Evolutionary conservation across 345 rosid genomes (phyloP), one percentile per base, ranked within the genome.

Genomic region (Dovyalis caffra): DNA sequence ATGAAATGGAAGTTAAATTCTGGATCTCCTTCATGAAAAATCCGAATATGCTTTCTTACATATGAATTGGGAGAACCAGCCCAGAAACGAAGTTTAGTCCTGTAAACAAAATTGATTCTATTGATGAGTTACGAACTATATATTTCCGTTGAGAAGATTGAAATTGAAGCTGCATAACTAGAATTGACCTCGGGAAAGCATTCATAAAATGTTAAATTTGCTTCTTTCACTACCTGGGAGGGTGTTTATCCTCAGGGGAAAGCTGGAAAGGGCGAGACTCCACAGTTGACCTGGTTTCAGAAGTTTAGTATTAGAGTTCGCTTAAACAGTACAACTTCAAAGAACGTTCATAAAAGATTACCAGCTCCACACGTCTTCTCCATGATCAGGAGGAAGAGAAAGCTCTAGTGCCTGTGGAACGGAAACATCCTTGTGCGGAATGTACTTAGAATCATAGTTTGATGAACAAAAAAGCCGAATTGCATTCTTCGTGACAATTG

Each of bases 401-500:
- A 98, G 98, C 84, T 95, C 97, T 74, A 95, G 82, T 0, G 93
- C 87, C 84, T 93, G 99, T n/a, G 98, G 99, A 60, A 95, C 86
- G 47, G 99, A 97, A 79, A 95, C 88, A 77, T 95, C 98, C 73
- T 95, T 95, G 78, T 95, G 99, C 2, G 99, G 99, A 87, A 95
- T 90, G 80, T 90, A 95, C 8, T 90, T 85, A 11, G 91, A 98
- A 83, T 95, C 94, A 76, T 95, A 95, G 77, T 97, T 95, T 0
- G 99, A 98, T 6, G 99, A 95, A 81, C 99, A 95, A 3, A 95
- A 97, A 45, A 87, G 96, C 49, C 98, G 87, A 81, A 95, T 93
- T 0, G 98, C 88, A 83, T 95, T 95, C 88, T 95, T 95, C 64
- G 93, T 81, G 18, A 95, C 87, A 71, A 88, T 78, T 0, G 94